Evolutionary conservation across 1,139 yeast genomes (phyloP).

Genomic region (Yamadazyma trypodendri): DNA sequence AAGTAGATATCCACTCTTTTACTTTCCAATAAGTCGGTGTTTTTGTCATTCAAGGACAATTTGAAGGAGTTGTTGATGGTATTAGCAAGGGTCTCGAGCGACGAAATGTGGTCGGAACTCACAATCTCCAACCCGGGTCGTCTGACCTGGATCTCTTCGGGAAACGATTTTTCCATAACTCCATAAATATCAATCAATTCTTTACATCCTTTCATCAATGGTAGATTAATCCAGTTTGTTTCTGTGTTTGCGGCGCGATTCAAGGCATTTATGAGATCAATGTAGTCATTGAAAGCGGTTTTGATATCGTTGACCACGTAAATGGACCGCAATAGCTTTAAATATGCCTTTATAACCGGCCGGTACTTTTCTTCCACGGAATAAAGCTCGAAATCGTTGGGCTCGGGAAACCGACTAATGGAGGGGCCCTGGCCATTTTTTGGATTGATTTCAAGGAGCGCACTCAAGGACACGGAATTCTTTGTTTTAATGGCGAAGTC

Average conservation of each 20-base stretch:
- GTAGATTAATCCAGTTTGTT: slow-evolving; percentile 65
- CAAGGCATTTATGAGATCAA: slow-evolving; percentile 44
- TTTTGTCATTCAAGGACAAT: slow-evolving; percentile 76
- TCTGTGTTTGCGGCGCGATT: slow-evolving; percentile 64
- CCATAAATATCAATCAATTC: slow-evolving; percentile 53
- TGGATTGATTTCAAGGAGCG: slow-evolving; percentile 37
- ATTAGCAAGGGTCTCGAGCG: slow-evolving; percentile 57
- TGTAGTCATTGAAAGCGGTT: slow-evolving; percentile 37
- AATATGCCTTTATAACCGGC: slow-evolving; percentile 33
- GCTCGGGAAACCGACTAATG: slow-evolving; percentile 32
- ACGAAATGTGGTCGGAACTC: slow-evolving; percentile 11
- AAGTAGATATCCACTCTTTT: slow-evolving; percentile 70
- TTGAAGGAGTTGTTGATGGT: slow-evolving; percentile 76
- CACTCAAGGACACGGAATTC: slow-evolving; percentile 21
- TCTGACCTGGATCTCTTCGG: slow-evolving; percentile 22
- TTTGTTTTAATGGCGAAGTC: slow-evolving; percentile 6
- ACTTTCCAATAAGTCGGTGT: slow-evolving; percentile 45
- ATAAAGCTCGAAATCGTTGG: slow-evolving; percentile 42
- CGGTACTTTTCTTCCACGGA: slow-evolving; percentile 36
- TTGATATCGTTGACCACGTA: slow-evolving; percentile 37
- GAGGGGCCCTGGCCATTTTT: slow-evolving; percentile 24
- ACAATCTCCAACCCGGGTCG: slow-evolving; percentile 9
- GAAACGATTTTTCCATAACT: slow-evolving; percentile 33
- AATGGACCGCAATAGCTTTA: slow-evolving; percentile 38
- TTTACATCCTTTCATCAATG: slow-evolving; percentile 53